phyloP scores from a whole-genome alignment of 2,329 filamentous ascomycete species.

The Paraphoma chrysanthemicola region DNA sequence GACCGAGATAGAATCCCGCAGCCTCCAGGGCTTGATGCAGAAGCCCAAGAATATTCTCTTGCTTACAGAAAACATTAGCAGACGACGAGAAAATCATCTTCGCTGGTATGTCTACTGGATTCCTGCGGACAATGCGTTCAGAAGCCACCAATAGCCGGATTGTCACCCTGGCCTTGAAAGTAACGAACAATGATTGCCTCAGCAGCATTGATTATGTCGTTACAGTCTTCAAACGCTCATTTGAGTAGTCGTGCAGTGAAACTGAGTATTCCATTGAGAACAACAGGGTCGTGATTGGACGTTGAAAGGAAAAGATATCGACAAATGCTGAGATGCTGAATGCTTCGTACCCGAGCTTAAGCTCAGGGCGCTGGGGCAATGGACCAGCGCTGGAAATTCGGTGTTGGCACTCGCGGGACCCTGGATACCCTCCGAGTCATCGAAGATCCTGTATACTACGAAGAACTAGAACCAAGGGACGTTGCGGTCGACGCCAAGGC shows the following conservation, averaged over 20 bases:
- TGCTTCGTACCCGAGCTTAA: no score
- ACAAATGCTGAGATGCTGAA: not conserved
- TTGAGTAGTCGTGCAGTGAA: not conserved
- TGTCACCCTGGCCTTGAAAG: conserved; percentile 7
- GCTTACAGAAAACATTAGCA: conserved; percentile 1
- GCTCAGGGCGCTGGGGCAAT: conserved; percentile 1
- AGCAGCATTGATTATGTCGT: not conserved
- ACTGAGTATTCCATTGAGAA: conserved; percentile 9
- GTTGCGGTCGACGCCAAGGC: not conserved
- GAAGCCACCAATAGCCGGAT: conserved; percentile 7
- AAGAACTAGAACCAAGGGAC: conserved; percentile 12
- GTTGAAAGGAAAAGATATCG: conserved; percentile 2
- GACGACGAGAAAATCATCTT: not conserved
- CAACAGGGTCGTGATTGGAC: conserved; percentile 3
- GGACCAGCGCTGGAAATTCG: conserved; percentile 18
- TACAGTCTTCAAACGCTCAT: not conserved
- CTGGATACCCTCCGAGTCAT: conserved; percentile 15
- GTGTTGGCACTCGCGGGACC: conserved; percentile 6
- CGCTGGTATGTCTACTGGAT: conserved; percentile 5
- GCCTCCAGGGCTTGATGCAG: not conserved
- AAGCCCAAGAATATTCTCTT: conserved; percentile 8
- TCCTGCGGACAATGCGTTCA: conserved; percentile 10
- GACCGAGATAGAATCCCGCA: not conserved
- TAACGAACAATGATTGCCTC: not conserved
- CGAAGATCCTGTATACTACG: not conserved